Conservation (phyloP, 768 basidiomycete species). For the Mycena rebaudengoi region DNA sequence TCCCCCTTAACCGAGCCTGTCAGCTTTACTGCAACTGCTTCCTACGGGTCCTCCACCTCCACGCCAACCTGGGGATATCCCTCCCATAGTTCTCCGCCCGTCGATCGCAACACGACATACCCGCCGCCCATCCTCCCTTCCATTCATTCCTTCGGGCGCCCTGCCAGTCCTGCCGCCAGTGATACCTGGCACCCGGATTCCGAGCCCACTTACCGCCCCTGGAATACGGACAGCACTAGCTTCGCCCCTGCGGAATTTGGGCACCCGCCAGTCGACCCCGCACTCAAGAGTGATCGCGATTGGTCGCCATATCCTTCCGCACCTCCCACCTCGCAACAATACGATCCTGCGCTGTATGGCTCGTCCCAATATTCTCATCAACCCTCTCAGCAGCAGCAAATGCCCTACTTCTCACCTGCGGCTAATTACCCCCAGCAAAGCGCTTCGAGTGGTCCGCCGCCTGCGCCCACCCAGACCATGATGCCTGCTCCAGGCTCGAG, state of each 20-base stretch:
- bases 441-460: constrained; percentile 38
- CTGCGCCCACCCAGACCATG: constrained; percentile 46
- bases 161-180: constrained; percentile 26
- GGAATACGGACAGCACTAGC: constrained; percentile 49
- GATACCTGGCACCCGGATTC: constrained; percentile 32
- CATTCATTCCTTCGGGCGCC: constrained; percentile 60
- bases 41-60: constrained; percentile 52
- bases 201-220: constrained; percentile 58
- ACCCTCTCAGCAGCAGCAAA: constrained; percentile 20
- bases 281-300: constrained; percentile 32
- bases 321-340: constrained; percentile 14
- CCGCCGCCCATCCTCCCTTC: constrained; percentile 62
- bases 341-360: constrained; percentile 18
- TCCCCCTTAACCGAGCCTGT: constrained; percentile 50
- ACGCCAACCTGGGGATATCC: constrained; percentile 66
- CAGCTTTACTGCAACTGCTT: constrained; percentile 49
- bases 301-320: neutral
- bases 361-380: constrained; percentile 7
- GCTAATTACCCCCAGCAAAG: constrained; percentile 20
- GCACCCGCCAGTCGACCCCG: constrained; percentile 48
- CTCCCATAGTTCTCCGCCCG: constrained; percentile 41
- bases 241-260: constrained; percentile 33
- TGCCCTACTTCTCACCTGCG: constrained; percentile 29
- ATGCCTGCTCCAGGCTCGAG: constrained; percentile 54
- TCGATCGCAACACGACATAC: constrained; percentile 57